phyloP scores from a whole-genome alignment of 139 green algal species.

The Penium margaritaceum region DNA sequence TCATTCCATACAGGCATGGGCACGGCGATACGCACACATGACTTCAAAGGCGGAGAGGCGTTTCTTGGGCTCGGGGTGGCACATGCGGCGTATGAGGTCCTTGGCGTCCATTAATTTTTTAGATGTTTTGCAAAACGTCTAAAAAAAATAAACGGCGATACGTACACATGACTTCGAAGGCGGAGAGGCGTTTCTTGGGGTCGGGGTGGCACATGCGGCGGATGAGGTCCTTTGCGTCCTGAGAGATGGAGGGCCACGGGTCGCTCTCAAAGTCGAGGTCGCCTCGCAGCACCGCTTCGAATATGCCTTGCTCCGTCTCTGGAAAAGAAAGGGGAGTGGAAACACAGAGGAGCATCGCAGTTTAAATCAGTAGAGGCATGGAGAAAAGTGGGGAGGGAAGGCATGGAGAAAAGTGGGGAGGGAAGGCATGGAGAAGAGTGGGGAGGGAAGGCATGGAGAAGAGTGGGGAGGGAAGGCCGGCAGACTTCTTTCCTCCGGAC shows the following conservation, averaged over 20 bases:
- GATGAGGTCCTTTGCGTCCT: slow-evolving; percentile 54
- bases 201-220: slow-evolving; percentile 62
- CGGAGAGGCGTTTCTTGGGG: slow-evolving; percentile 67
- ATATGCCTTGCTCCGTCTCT: slow-evolving; percentile 83
- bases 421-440: no score
- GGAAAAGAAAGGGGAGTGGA: no score
- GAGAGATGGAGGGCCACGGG: slow-evolving; percentile 68
- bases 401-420: no score
- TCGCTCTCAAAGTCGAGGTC: slow-evolving; percentile 64
- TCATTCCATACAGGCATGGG: no score
- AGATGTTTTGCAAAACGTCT: no score
- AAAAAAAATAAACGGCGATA: no score
- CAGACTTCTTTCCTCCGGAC: no score
- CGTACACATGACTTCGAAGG: slow-evolving; percentile 64
- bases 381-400: no score
- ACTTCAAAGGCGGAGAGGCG: slow-evolving; percentile 70
- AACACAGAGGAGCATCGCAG: no score
- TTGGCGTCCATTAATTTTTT: slow-evolving; percentile 41
- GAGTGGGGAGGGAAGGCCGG: no score
- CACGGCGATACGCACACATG: slow-evolving; percentile 46
- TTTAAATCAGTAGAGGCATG: no score
- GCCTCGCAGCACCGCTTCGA: slow-evolving; percentile 67
- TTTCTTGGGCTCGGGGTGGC: slow-evolving; percentile 64
- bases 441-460: no score
- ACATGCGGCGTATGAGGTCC: slow-evolving; percentile 51